Evolutionary conservation across 2,329 filamentous ascomycete species (phyloP), one percentile per base, ranked within the genome.

Genomic region (Epichloe glyceriae): DNA sequence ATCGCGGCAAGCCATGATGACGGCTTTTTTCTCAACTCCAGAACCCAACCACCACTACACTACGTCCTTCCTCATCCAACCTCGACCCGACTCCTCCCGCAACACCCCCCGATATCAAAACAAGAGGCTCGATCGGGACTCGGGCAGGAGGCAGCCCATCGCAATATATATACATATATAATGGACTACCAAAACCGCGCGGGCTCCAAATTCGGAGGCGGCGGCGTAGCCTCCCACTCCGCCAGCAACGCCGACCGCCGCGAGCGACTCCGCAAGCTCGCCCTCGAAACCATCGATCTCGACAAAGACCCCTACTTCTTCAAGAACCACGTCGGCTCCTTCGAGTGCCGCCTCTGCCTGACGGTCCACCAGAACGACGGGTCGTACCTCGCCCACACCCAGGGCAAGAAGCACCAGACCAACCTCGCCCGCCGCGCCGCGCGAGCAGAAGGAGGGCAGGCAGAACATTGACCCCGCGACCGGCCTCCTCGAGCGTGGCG

Each of bases 271-370:
- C 89, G 91, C 69, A 96, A 96, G 74, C 89, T 98, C 64, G 93
- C 93, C 52, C 87, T 98, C 64, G 93, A 98, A 73, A 94, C 89
- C 51, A 98, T 98, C 76, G 91, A 97, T 73, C 86, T 97, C 56
- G 93, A 97, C 72, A 97, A 96, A 73, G 93, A 98, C 72, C 93
- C 93, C 0, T 98, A 97, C 79, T 96, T 97, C 76, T 98, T 98
- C 83, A 95, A 95, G 70, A 98, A 98, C 75, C 91, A 98, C 70
- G 88, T 97, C 61, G 93, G 93, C 64, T 93, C 86, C 63, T 98
- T 96, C 70, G 93, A 98, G 70, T 98, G 93, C 69, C 87, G 93
- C 33, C 85, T 98, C 40, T 98, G 93, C 64, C 75, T 98, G 26
- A 98, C 93, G 0, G 91, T 97, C 4, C 93, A 98, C 76, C 93